Conservation (phyloP, 257 asterid genomes). For the Solanum piurae region DNA sequence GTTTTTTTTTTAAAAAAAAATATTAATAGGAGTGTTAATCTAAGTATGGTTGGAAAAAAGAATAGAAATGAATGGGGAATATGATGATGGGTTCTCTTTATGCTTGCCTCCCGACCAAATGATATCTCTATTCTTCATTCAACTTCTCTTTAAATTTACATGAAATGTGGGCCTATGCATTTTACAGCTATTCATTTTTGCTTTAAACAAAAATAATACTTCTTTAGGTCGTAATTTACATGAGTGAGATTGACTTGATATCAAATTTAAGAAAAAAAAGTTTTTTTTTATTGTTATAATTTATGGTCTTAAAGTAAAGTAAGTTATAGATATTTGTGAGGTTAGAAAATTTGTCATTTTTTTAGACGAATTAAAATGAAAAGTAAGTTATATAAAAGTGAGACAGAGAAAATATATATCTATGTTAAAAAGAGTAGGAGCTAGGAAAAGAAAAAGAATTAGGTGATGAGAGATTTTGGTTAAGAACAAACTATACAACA, state of each 20-base stretch:
- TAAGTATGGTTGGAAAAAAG: neutral
- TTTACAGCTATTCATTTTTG: neutral
- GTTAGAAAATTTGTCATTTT: too few relatives aligned
- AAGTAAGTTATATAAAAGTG: too few relatives aligned
- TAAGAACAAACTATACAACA: conserved; percentile 7
- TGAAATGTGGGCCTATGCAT: neutral
- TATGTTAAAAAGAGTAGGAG: neutral
- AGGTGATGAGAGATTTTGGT: conserved; percentile 3
- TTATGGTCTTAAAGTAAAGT: too few relatives aligned
- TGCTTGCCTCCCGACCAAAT: neutral
- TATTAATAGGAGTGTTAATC: neutral
- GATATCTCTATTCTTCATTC: neutral
- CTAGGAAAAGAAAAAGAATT: neutral
- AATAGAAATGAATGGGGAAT: neutral
- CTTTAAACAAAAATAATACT: neutral
- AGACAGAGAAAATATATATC: too few relatives aligned
- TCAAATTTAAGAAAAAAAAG: too few relatives aligned
- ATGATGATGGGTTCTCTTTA: neutral
- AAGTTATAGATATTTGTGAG: too few relatives aligned
- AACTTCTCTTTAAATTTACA: neutral
- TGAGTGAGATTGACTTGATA: too few relatives aligned
- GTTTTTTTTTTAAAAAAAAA: too few relatives aligned
- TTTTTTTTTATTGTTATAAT: too few relatives aligned
- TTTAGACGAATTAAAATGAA: too few relatives aligned
- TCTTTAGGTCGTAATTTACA: too few relatives aligned